Evolutionary conservation across 1,139 yeast genomes (phyloP), one percentile per base, ranked within the genome.

Genomic region (Cylindricascospora bacillispora): DNA sequence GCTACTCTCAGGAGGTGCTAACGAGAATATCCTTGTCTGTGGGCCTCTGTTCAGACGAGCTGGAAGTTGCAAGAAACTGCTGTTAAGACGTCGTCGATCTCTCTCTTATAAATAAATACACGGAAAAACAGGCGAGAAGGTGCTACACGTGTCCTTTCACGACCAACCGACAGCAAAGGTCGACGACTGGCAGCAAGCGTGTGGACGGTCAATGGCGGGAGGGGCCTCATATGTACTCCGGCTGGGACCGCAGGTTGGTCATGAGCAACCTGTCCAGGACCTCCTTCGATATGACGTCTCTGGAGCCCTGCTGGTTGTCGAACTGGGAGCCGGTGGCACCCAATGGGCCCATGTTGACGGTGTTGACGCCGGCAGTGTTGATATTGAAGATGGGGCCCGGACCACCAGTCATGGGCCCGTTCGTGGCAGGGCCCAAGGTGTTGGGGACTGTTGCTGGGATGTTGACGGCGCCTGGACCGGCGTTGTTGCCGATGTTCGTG

Each of bases 181-280:
- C n/a, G n/a, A n/a, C n/a, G n/a, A n/a, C n/a, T n/a, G n/a, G n/a
- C n/a, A n/a, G n/a, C n/a, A n/a, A n/a, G n/a, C n/a, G n/a, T n/a
- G n/a, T n/a, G n/a, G n/a, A n/a, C n/a, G n/a, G n/a, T n/a, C n/a
- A n/a, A n/a, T n/a, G n/a, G n/a, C n/a, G n/a, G n/a, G n/a, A n/a
- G n/a, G n/a, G n/a, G n/a, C n/a, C n/a, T n/a, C n/a, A n/a, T n/a
- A n/a, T n/a, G 33, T 48, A 52, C 24, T 45, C 52, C 11, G 56
- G 52, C 7, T 41, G 44, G 15, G 57, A 45, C 30, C 45, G 47
- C 20, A 51, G 41, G 37, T 55, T 51, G n/a, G 51, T 41, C 9
- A 39, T 37, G 40, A 52, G 39, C 26, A 52, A 33, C 27, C 40
- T 41, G 26, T 52, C 52, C 50, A 51, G 46, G 39, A 41, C 45